Evolutionary conservation across 148 eudicot genomes (phyloP).

Genomic region (Diospyros kaki): DNA sequence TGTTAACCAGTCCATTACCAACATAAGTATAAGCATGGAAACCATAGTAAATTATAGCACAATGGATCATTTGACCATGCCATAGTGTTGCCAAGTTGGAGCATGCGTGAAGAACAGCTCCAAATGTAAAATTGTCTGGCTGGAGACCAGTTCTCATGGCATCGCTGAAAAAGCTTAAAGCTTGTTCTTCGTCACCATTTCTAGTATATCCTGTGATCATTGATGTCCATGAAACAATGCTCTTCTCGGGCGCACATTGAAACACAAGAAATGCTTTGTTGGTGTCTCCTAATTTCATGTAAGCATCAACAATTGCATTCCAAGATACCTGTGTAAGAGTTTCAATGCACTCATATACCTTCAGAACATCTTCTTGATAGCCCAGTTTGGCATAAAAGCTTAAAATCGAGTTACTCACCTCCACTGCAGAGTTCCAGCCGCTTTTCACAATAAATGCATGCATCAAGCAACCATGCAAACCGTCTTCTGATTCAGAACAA

Average conservation of each 20-base stretch:
- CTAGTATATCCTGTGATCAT: conserved; percentile 51
- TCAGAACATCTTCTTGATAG: conserved; percentile 32
- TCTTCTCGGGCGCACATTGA: conserved; percentile 41
- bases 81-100: conserved; percentile 41
- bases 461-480: conserved; percentile 33
- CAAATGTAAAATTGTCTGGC: conserved; percentile 48
- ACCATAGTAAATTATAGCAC: conserved; percentile 31
- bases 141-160: conserved; percentile 30
- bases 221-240: conserved; percentile 59
- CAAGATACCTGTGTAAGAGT: conserved; percentile 43
- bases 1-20: conserved; percentile 60
- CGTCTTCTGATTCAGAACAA: conserved; percentile 32
- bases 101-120: conserved; percentile 56
- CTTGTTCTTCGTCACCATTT: conserved; percentile 40
- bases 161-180: conserved; percentile 37
- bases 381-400: conserved; percentile 47
- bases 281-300: conserved; percentile 53
- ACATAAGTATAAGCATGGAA: conserved; percentile 35
- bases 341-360: conserved; percentile 33
- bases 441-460: conserved; percentile 43
- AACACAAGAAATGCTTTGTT: conserved; percentile 38
- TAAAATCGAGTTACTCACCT: conserved; percentile 56
- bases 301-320: conserved; percentile 64
- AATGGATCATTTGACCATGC: conserved; percentile 54
- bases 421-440: conserved; percentile 56